phyloP scores from a whole-genome alignment of 305 asterid species.

The Fraxinus albicans region DNA sequence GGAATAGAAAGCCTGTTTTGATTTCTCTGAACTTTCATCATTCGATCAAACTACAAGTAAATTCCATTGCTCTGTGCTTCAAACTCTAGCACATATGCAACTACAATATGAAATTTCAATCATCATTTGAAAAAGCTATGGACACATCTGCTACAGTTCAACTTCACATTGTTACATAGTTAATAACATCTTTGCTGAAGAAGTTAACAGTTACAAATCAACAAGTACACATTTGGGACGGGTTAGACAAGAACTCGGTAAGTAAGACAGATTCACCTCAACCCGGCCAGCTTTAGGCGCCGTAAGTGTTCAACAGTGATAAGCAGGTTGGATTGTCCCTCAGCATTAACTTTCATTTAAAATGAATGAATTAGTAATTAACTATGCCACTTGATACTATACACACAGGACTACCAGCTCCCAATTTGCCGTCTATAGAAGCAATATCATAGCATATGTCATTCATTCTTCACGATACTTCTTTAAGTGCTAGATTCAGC shows the following conservation, averaged over 20 bases:
- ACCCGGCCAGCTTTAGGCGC: constrained; percentile 22
- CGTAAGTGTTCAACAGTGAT: constrained; percentile 29
- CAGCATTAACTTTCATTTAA: constrained; percentile 34
- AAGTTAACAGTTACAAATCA: neutral
- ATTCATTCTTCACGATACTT: constrained; percentile 58
- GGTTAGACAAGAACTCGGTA: constrained; percentile 19
- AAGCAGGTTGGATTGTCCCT: constrained; percentile 29
- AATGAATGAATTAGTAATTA: constrained; percentile 45
- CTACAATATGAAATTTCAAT: neutral
- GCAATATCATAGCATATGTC: constrained; percentile 23
- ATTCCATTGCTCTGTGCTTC: neutral
- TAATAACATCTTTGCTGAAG: neutral
- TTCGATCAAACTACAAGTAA: neutral
- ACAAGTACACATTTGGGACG: constrained; percentile 33
- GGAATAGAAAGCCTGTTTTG: neutral
- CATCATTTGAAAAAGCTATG: neutral
- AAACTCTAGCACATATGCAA: neutral
- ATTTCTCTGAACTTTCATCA: neutral
- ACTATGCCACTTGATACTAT: constrained; percentile 40
- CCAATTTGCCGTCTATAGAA: constrained; percentile 25
- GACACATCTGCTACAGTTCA: constrained; percentile 4
- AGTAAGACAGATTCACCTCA: constrained; percentile 26
- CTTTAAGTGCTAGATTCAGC: constrained; percentile 85
- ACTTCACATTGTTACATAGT: neutral
- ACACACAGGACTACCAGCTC: constrained; percentile 31